Evolutionary conservation across 1,139 yeast genomes (phyloP), one percentile per base, ranked within the genome.

Genomic region (Geotrichum carabidarum): DNA sequence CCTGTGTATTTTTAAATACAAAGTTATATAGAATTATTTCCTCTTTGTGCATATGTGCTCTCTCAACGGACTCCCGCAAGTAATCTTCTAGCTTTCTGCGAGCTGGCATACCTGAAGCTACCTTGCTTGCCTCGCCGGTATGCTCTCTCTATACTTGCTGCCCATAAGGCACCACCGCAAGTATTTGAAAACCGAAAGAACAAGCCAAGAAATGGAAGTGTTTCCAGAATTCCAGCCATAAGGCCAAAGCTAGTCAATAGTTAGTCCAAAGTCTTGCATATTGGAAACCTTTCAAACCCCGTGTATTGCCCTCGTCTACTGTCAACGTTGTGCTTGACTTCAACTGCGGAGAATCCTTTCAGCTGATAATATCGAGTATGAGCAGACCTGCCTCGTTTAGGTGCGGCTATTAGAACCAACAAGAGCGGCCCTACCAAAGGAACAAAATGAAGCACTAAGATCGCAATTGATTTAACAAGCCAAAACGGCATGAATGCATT

Each of bases 91-190:
- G 47, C 47, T 48, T 55, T 55, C 32, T 50, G 55, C 7, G 41
- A 36, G 8, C 51, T 49, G 18, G 52, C 56, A 43, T 46, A 48
- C 37, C 54, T 42, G 35, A 51, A 49, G 47, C 53, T 55, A 37
- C 57, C 57, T 18, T 32, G 45, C 27, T 36, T 45, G 9, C 44
- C 51, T 30, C 42, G 44, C 9, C 30, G 27, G 15, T 45, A 31
- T 6, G 44, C 32, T 9, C 58, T 30, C 54, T 71, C 74, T 35
- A 68, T 56, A 11, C 63, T 60, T 4, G 62, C 66, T 0, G 76
- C 88, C 93, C 93, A 86, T 41, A 86, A 69, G 0, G 91, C 90
- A 3, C 87, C 88, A 1, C 89, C 93, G 2, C 81, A 73, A 5
- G 80, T 78, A 65, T 84, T 82, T 9, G 93, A 83, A 64, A 83